Evolutionary conservation across 176 grass and related monocot species (phyloP).

Genomic region (Musa itinerans): DNA sequence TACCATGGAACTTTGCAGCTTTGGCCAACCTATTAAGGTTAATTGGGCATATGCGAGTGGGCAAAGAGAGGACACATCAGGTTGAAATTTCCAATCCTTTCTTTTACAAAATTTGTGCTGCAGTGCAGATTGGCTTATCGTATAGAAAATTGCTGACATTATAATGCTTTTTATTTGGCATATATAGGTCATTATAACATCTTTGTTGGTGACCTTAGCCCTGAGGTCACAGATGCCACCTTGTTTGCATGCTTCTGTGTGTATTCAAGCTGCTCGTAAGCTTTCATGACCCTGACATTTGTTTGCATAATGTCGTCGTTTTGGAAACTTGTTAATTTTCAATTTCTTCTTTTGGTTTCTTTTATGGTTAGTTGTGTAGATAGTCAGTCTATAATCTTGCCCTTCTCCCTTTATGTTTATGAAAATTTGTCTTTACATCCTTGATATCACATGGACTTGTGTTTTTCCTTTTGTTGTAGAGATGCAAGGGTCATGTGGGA

Average conservation of each 20-base stretch:
- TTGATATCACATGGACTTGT: no score
- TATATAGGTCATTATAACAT: constrained; percentile 78
- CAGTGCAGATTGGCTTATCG: background rate
- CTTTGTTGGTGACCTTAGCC: constrained; percentile 96
- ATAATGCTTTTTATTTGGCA: constrained; percentile 7
- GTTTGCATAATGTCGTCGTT: background rate
- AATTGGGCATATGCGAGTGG: constrained; percentile 98
- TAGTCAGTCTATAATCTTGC: no score
- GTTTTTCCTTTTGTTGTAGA: no score
- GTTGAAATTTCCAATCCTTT: constrained; percentile 29
- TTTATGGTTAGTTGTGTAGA: no score
- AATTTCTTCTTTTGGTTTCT: no score
- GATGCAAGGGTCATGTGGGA: background rate
- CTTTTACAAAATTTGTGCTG: constrained; percentile 18
- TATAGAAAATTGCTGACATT: background rate
- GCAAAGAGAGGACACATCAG: constrained; percentile 98
- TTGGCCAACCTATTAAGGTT: constrained; percentile 91
- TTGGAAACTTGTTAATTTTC: constrained; percentile 1
- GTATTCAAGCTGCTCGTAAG: constrained; percentile 90
- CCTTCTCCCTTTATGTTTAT: no score
- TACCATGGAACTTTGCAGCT: constrained; percentile 34
- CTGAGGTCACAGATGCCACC: constrained; percentile 87
- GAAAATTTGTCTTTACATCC: no score
- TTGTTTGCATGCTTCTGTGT: constrained; percentile 82
- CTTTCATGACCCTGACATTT: constrained; percentile 14